These are phyloP conservation scores for Posidonia australis DNA, from an alignment of 106 monocot species.

Conservation along the genomic window DNA sequence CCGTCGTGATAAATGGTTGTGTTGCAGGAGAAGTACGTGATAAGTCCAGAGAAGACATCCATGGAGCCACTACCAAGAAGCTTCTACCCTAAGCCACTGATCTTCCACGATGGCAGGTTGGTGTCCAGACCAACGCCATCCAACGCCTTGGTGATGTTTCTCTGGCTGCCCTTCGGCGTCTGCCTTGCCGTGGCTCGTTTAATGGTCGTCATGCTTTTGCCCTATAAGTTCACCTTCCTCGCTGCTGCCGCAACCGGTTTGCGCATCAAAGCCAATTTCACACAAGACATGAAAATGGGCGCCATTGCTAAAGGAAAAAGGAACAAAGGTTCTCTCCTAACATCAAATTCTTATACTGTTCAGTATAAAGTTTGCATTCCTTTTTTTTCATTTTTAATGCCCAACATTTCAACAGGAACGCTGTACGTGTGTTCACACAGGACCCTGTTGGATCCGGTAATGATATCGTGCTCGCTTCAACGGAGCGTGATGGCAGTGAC, in stretches of 20 bases:
- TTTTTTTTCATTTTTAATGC: no score
- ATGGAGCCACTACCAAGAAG: constrained; percentile 8
- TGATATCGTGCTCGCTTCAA: constrained; percentile 16
- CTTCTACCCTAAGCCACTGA: constrained; percentile 40
- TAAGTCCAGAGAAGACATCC: constrained; percentile 7
- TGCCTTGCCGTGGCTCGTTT: constrained; percentile 23
- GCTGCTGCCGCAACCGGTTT: constrained; percentile 26
- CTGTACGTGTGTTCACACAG: constrained; percentile 39
- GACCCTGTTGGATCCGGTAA: constrained; percentile 43
- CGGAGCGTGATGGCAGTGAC: constrained; percentile 25
- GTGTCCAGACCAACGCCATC: constrained; percentile 26
- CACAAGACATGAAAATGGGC: background rate
- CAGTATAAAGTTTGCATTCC: no score
- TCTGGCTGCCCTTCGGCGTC: constrained; percentile 53
- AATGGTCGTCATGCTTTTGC: constrained; percentile 21
- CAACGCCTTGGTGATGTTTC: constrained; percentile 12
- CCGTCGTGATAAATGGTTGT: no score
- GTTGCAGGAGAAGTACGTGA: constrained; percentile 22
- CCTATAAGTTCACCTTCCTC: constrained; percentile 13
- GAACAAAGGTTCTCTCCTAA: no score
- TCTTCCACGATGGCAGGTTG: constrained; percentile 73
- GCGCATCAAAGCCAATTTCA: constrained; percentile 18
- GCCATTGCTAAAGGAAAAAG: background rate
- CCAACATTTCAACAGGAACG: constrained; percentile 6
- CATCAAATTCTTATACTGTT: no score